A percentile compares a stretch with the other conserved stretches of the same genome.
phyloP scores from a whole-genome alignment of 2,329 filamentous ascomycete species.

The Aspergillus jensenii region DNA sequence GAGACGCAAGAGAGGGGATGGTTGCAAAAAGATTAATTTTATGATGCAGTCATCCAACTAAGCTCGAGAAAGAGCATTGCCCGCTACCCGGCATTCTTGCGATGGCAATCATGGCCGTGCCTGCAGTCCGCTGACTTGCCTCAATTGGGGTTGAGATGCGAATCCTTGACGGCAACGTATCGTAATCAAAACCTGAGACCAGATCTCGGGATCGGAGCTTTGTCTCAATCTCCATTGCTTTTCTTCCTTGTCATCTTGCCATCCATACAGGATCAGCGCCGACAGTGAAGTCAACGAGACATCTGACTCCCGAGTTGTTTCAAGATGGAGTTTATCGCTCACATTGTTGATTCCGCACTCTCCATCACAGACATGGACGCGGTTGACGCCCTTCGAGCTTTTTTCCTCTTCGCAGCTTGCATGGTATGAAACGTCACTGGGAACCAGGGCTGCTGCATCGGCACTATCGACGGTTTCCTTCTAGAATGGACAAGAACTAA shows the following conservation, averaged over 20 bases:
- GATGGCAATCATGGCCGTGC: not conserved
- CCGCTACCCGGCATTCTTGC: not conserved
- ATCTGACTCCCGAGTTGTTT: not conserved
- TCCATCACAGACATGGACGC: slow-evolving; percentile 29
- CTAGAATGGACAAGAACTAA: slow-evolving; percentile 21
- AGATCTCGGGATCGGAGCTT: not conserved
- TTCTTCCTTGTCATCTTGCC: not conserved
- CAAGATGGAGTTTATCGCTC: slow-evolving; percentile 14
- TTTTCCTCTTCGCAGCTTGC: slow-evolving; percentile 39
- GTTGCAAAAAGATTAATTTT: not conserved
- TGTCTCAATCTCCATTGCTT: not conserved
- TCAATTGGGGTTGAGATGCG: not conserved
- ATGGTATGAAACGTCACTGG: slow-evolving; percentile 31
- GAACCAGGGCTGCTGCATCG: not conserved
- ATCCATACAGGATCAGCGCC: not conserved
- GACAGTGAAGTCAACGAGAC: not conserved
- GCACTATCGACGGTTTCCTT: slow-evolving; percentile 5
- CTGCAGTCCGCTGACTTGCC: not conserved
- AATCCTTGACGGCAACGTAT: not conserved
- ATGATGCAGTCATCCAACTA: not conserved
- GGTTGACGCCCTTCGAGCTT: slow-evolving; percentile 35
- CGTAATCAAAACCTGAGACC: slow-evolving; percentile 7
- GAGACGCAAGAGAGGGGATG: not conserved
- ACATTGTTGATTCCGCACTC: slow-evolving; percentile 15
- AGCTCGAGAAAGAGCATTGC: not conserved